Evolutionary conservation across 768 basidiomycete genomes (phyloP).

Genomic region (Psilocybe sp.): DNA sequence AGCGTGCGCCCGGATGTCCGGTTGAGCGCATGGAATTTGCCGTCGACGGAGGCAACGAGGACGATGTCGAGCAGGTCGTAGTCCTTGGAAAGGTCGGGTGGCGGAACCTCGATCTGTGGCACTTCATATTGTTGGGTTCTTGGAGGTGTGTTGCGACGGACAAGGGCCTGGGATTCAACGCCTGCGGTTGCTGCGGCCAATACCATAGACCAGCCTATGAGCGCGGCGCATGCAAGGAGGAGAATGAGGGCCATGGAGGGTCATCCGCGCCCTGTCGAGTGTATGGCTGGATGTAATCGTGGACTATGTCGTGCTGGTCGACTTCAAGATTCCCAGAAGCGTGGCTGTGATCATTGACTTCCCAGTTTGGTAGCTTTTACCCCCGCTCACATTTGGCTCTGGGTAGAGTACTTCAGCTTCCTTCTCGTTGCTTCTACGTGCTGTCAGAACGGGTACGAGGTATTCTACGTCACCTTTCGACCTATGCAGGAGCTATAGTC

Average conservation of each 20-base stretch:
- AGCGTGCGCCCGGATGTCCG: conserved; percentile 76
- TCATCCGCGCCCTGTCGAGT: conserved; percentile 5
- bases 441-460: too few species aligned
- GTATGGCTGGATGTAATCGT: too few species aligned
- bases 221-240: conserved; percentile 1
- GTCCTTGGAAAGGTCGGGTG: conserved; percentile 32
- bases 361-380: too few species aligned
- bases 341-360: too few species aligned
- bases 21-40: conserved; percentile 91
- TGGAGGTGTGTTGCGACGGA: conserved; percentile 3
- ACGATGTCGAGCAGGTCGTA: conserved; percentile 78
- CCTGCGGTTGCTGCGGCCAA: not conserved
- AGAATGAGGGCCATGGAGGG: conserved; percentile 6
- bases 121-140: not conserved
- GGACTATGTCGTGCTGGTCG: too few species aligned
- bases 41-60: conserved; percentile 90
- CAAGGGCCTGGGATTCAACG: conserved; percentile 9
- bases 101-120: conserved; percentile 2
- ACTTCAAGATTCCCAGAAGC: too few species aligned
- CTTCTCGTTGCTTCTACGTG: too few species aligned
- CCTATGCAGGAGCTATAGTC: too few species aligned
- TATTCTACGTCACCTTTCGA: too few species aligned
- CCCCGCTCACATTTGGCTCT: too few species aligned
- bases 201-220: not conserved
- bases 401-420: too few species aligned